Percentiles rank a stretch among this genome's conserved stretches.
These are phyloP conservation scores for Aspergillus wentii DNA, from an alignment of 495 filamentous ascomycete genomes.

Conservation along the genomic window DNA sequence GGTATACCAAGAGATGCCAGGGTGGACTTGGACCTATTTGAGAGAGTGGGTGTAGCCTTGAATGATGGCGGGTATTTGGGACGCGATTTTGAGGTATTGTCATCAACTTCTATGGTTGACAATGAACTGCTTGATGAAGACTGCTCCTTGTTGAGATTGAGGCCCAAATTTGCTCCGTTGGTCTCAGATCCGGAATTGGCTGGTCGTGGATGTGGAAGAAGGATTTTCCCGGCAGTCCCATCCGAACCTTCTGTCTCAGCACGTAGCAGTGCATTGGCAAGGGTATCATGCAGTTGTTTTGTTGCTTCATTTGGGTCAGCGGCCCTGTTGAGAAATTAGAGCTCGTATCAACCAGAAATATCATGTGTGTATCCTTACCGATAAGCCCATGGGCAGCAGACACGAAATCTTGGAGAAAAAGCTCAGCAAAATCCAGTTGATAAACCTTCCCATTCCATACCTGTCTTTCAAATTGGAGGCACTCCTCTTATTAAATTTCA, in stretches of 20 bases:
- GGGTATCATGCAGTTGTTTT: slow-evolving; percentile 33
- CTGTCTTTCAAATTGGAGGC: slow-evolving; percentile 84
- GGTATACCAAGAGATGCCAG: slow-evolving; percentile 32
- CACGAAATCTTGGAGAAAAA: slow-evolving; percentile 25
- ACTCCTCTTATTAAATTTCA: slow-evolving; percentile 69
- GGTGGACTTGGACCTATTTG: slow-evolving; percentile 24
- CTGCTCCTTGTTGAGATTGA: slow-evolving; percentile 11
- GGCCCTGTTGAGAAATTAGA: slow-evolving; percentile 18
- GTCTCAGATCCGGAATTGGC: slow-evolving; percentile 10
- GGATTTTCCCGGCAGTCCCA: slow-evolving; percentile 19
- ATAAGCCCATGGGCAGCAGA: slow-evolving; percentile 63
- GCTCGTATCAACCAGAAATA: background rate
- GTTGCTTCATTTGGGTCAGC: slow-evolving; percentile 45
- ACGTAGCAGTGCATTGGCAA: slow-evolving; percentile 33
- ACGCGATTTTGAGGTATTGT: slow-evolving; percentile 5
- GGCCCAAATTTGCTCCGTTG: slow-evolving; percentile 6
- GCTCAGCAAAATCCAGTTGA: background rate
- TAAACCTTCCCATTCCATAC: slow-evolving; percentile 19
- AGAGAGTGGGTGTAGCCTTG: slow-evolving; percentile 12
- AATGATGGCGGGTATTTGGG: slow-evolving; percentile 6
- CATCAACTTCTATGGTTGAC: slow-evolving; percentile 5
- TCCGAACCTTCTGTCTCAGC: slow-evolving; percentile 24
- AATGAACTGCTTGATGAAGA: slow-evolving; percentile 19
- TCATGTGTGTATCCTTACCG: slow-evolving; percentile 20
- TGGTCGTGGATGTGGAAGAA: slow-evolving; percentile 14